A percentile compares a stretch with the other conserved stretches of the same genome.
Evolutionary conservation across 306 rosid species (phyloP).

Genomic region (apple (Malus domestica)): ASM211411v1 NC_041804.1:20507001-20507500

Average conservation of each 20-base stretch:
- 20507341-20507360: slow-evolving; percentile 68
- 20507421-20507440: slow-evolving; percentile 3
- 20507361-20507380: slow-evolving; percentile 93
- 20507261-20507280: slow-evolving; percentile 91
- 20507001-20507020: slow-evolving; percentile 75
- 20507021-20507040: slow-evolving; percentile 80
- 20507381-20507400: slow-evolving; percentile 68
- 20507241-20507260: neutral
- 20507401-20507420: slow-evolving; percentile 61
- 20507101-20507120: neutral
- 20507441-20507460: neutral
- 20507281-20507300: slow-evolving; percentile 89
- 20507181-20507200: neutral
- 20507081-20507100: neutral
- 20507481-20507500: neutral
- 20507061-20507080: neutral
- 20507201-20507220: neutral
- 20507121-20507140: neutral
- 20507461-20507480: neutral
- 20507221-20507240: neutral
- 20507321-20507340: slow-evolving; percentile 57
- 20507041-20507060: slow-evolving; percentile 61
- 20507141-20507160: neutral
- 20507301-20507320: slow-evolving; percentile 55
- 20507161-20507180: neutral